Evolutionary conservation across 139 green algal species (phyloP), one percentile per base, ranked within the genome.

Genomic region (Chlamydomonas incerta): DNA sequence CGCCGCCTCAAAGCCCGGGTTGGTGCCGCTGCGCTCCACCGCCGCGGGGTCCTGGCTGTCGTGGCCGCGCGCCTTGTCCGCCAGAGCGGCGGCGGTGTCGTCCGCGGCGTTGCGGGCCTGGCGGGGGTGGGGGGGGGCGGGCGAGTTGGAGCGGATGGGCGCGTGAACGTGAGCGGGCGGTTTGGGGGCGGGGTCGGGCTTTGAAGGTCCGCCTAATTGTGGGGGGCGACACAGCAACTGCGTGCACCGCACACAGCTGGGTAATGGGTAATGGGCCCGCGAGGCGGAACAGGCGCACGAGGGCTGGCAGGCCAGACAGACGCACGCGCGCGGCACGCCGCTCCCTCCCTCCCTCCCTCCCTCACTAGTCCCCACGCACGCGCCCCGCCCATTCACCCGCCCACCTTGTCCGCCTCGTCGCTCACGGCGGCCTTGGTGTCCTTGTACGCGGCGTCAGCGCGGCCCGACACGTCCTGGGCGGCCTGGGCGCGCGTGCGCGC

Each of bases 351-450:
- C n/a, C n/a, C n/a, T n/a, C n/a, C n/a, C n/a, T n/a, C n/a, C n/a
- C n/a, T n/a, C n/a, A n/a, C n/a, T n/a, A n/a, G n/a, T 8, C 41
- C 41, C 41, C 41, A 50, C 8, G 41, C 41, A 5, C 6, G 6
- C 41, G 41, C 41, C 41, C 5, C 6, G 41, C 41, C 41, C 41
- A 50, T 50, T 8, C 41, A 5, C 41, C 41, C 41, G 6, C 41
- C 41, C 28, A 85, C 79, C 79, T 85, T 65, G 26, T 75, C 65
- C 18, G 31, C 31, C 65, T 85, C 79, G 31, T 85, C 79, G 15
- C n/a, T 26, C 21, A 68, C 26, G 24, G 63, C 41, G 21, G 26
- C 47, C 79, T 85, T 85, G 65, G 46, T 66, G 47, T 26, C 47
- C 66, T 68, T 35, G 65, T 76, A 75, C 14, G 79, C 31, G 33